phyloP scores from a whole-genome alignment of 805 yeast genomes.

The Ogataea naganishii region DNA sequence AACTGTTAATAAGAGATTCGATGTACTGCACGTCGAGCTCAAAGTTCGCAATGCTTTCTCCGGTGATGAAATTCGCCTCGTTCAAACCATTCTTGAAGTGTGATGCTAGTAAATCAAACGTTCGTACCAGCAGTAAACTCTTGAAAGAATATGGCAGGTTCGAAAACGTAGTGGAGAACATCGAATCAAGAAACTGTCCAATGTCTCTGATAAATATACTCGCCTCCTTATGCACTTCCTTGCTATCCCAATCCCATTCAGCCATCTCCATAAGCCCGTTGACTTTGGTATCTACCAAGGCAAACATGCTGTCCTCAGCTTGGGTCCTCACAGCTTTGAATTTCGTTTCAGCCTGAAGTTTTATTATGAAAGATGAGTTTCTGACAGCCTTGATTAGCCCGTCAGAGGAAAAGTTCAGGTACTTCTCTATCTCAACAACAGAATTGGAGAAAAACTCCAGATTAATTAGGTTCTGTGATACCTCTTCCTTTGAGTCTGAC shows the following conservation, averaged over 20 bases:
- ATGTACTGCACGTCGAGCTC: constrained; percentile 73
- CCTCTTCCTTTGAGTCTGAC: constrained; percentile 77
- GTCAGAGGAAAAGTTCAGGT: constrained; percentile 23
- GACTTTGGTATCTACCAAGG: constrained; percentile 73
- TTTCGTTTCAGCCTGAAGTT: constrained; percentile 31
- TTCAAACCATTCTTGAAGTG: constrained; percentile 56
- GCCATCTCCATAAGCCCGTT: constrained; percentile 75
- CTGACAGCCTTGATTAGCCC: constrained; percentile 27
- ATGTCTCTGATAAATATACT: constrained; percentile 71
- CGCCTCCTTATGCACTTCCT: constrained; percentile 45
- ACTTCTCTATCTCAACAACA: constrained; percentile 55
- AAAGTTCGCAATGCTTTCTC: constrained; percentile 61
- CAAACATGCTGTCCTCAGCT: constrained; percentile 76
- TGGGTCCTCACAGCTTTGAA: constrained; percentile 53
- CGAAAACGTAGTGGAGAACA: constrained; percentile 77
- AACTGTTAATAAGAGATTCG: constrained; percentile 42
- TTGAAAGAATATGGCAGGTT: constrained; percentile 73
- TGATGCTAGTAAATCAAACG: constrained; percentile 76
- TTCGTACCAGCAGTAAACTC: constrained; percentile 73
- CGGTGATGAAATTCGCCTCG: constrained; percentile 46
- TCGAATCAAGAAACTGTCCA: constrained; percentile 75
- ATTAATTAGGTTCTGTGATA: constrained; percentile 83
- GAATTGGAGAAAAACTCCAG: constrained; percentile 80
- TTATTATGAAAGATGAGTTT: constrained; percentile 17
- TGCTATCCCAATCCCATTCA: constrained; percentile 77